These are phyloP conservation scores for Fusarium pseudocircinatum DNA, from an alignment of 2,329 filamentous ascomycete species.

Conservation along the genomic window DNA sequence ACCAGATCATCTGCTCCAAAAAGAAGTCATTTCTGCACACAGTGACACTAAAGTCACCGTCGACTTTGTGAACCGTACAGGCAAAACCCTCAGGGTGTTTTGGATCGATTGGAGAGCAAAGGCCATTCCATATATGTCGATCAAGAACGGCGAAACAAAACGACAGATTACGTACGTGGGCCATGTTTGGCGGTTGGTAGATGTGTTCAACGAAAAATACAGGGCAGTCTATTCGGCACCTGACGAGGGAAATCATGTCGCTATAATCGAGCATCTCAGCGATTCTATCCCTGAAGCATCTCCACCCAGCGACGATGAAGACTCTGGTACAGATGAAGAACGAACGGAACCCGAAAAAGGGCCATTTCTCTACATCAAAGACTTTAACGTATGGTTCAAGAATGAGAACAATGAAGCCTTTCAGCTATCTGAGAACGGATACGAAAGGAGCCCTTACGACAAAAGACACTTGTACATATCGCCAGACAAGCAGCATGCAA, in stretches of 20 bases:
- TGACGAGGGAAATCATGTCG: slow-evolving; percentile 10
- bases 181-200: slow-evolving; percentile 36
- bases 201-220: slow-evolving; percentile 7
- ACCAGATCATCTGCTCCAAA: slow-evolving; percentile 2
- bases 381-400: slow-evolving; percentile 22
- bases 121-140: slow-evolving; percentile 20
- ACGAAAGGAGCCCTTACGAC: slow-evolving; percentile 29
- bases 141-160: slow-evolving; percentile 19
- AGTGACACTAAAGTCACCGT: slow-evolving; percentile 15
- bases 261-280: slow-evolving; percentile 19
- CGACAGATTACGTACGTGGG: slow-evolving; percentile 32
- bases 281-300: background rate
- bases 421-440: slow-evolving; percentile 34
- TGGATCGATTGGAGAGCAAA: slow-evolving; percentile 41
- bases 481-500: slow-evolving; percentile 10
- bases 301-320: background rate
- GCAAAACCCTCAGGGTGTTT: slow-evolving; percentile 23
- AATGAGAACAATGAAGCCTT: background rate
- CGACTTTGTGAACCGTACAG: slow-evolving; percentile 41
- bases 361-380: background rate
- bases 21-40: slow-evolving; percentile 35
- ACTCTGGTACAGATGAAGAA: background rate
- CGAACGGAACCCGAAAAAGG: background rate
- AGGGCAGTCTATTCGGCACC: slow-evolving; percentile 28
- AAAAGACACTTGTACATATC: slow-evolving; percentile 29